Base-by-base conservation (phyloP, 768 basidiomycete genomes). In the Leucocoprinus leucothites region DNA sequence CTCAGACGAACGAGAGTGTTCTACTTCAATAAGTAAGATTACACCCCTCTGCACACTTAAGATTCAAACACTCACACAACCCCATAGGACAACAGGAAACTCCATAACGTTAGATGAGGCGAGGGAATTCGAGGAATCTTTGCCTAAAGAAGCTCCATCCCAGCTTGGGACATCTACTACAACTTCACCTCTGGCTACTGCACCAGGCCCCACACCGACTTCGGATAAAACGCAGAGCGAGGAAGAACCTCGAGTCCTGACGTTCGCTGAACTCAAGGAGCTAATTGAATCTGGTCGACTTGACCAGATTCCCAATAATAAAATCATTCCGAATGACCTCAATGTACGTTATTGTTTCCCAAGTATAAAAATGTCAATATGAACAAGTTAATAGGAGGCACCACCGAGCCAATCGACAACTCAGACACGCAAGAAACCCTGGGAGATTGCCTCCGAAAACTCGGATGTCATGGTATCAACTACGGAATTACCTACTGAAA, bases 281-380 rank as follows among this genome's bases (percentile, higher is more conserved):
- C 72, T 92, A 56, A 87, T 92, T 56, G 82, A 88, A 61, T 74
- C 85, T 18, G 89, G 89, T 16, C 82, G 77, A 58, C 79, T 82
- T 3, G 86, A 89, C 59, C 70, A 84, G 64, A 89, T 92, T 35
- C 90, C 90, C 1, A 87, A 91, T 62, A 92, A 91, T 65, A 88
- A 84, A 60, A 57, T 76, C 51, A 89, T 92, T 43, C 82, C 86
- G 0, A 75, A 85, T n/a, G 71, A 65, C 1, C 61, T 91, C 34
- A 88, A 85, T 69, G 90, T 89, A 63, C 47, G 51, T 57, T 38
- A 35, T 25, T 38, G n/a, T 59, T 36, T 53, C 19, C 19, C 49
- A 34, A 41, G 50, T 38, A 34, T 25, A 11, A 44, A 55, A 49
- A 41, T 48, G 25, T 14, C 25, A 7, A n/a, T 13, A 26, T 28